A percentile compares a stretch with the other conserved stretches of the same genome.
Conservation (phyloP, 2,329 filamentous ascomycete species). For the Pestalotiopsis sp. region DNA sequence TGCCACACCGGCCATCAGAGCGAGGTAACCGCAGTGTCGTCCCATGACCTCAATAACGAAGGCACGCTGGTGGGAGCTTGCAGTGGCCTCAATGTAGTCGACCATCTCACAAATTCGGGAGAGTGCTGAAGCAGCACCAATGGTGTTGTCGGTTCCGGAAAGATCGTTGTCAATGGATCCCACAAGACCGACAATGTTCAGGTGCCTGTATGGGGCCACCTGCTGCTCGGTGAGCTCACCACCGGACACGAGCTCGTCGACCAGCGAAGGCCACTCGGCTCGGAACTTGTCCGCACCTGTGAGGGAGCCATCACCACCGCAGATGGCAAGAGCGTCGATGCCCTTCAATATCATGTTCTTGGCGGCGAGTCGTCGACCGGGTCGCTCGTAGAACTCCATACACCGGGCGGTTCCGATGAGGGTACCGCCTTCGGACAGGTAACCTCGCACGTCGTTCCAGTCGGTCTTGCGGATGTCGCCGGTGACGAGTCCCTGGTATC, state of each 20-base stretch:
- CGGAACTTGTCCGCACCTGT: slow-evolving; percentile 95
- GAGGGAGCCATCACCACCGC: slow-evolving; percentile 93
- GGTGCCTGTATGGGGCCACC: slow-evolving; percentile 74
- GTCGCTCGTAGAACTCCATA: slow-evolving; percentile 87
- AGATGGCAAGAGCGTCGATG: slow-evolving; percentile 95
- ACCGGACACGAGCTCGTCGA: slow-evolving; percentile 80
- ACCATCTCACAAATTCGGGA: slow-evolving; percentile 93
- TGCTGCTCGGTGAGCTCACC: slow-evolving; percentile 73
- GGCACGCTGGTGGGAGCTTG: slow-evolving; percentile 89
- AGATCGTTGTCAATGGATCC: slow-evolving; percentile 99
- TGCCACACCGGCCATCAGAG: slow-evolving; percentile 92
- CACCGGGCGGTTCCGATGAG: slow-evolving; percentile 94
- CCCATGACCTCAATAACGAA: slow-evolving; percentile 99
- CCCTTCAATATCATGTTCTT: slow-evolving; percentile 93
- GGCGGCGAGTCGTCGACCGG: slow-evolving; percentile 80
- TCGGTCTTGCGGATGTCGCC: slow-evolving; percentile 87
- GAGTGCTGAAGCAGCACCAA: slow-evolving; percentile 93
- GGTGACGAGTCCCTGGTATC: slow-evolving; percentile 91
- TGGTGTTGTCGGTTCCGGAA: slow-evolving; percentile 94
- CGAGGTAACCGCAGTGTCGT: slow-evolving; percentile 95
- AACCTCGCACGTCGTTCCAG: slow-evolving; percentile 95
- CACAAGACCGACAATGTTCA: slow-evolving; percentile 96
- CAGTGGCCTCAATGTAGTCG: slow-evolving; percentile 95
- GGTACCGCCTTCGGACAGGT: slow-evolving; percentile 90
- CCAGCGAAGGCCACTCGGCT: slow-evolving; percentile 84